Conservation (phyloP, 2,329 filamentous ascomycete species). For the Pyrenophora seminiperda region DNA sequence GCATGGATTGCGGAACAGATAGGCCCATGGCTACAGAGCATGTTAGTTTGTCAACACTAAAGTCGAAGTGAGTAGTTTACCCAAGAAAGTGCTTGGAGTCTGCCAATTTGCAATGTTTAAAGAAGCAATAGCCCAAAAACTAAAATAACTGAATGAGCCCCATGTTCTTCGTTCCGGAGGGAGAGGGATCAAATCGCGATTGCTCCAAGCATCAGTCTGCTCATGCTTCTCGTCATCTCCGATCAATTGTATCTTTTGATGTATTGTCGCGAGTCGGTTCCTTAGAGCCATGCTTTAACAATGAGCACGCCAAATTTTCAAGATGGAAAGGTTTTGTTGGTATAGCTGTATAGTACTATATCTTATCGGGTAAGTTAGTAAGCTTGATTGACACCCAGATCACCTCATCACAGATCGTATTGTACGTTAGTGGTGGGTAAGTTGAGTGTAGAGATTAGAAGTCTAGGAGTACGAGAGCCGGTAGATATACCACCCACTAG, state of each 20-base stretch:
- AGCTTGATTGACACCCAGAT: too few species aligned
- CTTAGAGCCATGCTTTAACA: constrained; percentile 10
- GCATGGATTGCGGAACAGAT: constrained; percentile 56
- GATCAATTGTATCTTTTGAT: constrained; percentile 45
- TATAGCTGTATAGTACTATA: too few species aligned
- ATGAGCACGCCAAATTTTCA: not conserved
- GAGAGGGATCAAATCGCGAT: constrained; percentile 48
- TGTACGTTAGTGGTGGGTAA: too few species aligned
- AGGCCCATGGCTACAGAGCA: constrained; percentile 49
- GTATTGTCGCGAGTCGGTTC: constrained; percentile 29
- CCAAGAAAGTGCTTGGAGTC: constrained; percentile 55
- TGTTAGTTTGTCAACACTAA: constrained; percentile 5
- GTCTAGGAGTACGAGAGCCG: too few species aligned
- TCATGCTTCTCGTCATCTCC: constrained; percentile 52
- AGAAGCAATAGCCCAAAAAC: constrained; percentile 49
- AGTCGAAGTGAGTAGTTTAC: constrained; percentile 15
- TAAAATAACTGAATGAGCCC: constrained; percentile 53
- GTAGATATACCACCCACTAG: too few species aligned
- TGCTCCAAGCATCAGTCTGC: constrained; percentile 53
- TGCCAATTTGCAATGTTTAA: constrained; percentile 55
- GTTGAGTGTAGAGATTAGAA: too few species aligned
- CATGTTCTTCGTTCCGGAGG: constrained; percentile 49
- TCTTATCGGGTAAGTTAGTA: too few species aligned
- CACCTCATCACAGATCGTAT: too few species aligned
- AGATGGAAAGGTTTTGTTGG: not conserved